phyloP scores from a whole-genome alignment of 768 basidiomycete species.

The Saitozyma sp. region DNA sequence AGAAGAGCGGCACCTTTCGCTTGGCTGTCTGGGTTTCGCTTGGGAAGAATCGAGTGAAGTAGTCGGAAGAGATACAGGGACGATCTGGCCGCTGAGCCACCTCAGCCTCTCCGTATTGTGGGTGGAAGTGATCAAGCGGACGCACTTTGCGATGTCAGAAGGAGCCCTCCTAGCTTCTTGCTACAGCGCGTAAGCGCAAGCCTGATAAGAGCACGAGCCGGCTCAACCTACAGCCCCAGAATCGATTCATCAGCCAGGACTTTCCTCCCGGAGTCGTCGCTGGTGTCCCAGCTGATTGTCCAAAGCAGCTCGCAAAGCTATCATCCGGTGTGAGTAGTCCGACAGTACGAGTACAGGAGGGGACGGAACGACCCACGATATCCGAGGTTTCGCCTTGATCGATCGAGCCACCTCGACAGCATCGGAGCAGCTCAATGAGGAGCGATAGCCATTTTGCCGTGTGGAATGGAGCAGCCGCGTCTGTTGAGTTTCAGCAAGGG shows the following conservation, averaged over 20 bases:
- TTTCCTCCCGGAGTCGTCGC: background rate
- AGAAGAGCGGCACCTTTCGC: too few species aligned
- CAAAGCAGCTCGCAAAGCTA: constrained; percentile 4
- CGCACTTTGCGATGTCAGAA: background rate
- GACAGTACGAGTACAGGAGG: background rate
- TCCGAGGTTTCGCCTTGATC: background rate
- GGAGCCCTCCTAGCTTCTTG: background rate
- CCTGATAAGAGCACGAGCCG: background rate
- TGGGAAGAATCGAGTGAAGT: background rate
- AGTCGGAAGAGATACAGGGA: background rate
- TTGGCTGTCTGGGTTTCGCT: too few species aligned
- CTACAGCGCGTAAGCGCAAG: background rate
- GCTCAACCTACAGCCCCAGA: background rate
- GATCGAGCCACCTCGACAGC: background rate
- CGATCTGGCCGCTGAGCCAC: background rate
- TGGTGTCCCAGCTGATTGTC: background rate
- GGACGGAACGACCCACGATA: constrained; percentile 6
- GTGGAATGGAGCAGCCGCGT: constrained; percentile 3
- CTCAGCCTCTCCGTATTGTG: background rate
- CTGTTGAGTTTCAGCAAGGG: background rate
- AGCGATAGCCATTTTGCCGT: constrained; percentile 11
- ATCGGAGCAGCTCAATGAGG: constrained; percentile 2
- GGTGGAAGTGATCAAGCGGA: background rate
- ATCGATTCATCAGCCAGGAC: background rate
- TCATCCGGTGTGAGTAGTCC: background rate